These are phyloP conservation scores for Blepharisma undulans DNA, from an alignment of 169 alveolate genomes.

Conservation along the genomic window DNA sequence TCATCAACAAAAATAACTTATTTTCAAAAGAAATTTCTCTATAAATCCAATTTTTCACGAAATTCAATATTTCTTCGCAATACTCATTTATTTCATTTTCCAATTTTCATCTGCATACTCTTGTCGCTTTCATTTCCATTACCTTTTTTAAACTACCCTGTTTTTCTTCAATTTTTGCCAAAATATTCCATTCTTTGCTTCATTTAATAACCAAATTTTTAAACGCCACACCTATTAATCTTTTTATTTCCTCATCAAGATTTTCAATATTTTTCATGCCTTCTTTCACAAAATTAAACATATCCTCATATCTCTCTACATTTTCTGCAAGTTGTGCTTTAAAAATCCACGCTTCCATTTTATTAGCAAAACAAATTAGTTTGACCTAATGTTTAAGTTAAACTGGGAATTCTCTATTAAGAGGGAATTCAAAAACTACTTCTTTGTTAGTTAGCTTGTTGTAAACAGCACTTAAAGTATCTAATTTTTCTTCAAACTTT, in stretches of 20 bases:
- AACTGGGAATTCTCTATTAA: slow-evolving; percentile 59
- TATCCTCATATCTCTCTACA: background rate
- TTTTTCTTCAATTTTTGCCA: background rate
- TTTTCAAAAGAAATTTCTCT: background rate
- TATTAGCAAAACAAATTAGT: background rate
- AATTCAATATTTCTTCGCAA: too few relatives aligned
- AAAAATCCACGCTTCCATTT: background rate
- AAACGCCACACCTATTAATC: background rate
- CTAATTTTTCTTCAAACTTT: slow-evolving; percentile 92
- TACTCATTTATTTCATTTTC: background rate
- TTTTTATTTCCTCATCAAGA: background rate
- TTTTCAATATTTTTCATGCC: background rate
- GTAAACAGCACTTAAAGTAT: slow-evolving; percentile 94
- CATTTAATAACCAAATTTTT: too few relatives aligned
- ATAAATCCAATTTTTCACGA: background rate
- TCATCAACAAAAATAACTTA: too few relatives aligned
- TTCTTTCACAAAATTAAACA: background rate
- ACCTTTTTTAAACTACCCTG: background rate
- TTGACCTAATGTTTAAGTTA: background rate
- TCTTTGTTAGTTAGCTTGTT: slow-evolving; percentile 93
- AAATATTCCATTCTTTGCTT: background rate
- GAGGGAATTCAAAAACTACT: slow-evolving; percentile 88
- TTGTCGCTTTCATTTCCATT: background rate
- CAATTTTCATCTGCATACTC: background rate
- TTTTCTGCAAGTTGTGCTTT: background rate